Evolutionary conservation across 176 grass and related monocot species (phyloP), one percentile per base, ranked within the genome.

Genomic region (Carex scoparia): DNA sequence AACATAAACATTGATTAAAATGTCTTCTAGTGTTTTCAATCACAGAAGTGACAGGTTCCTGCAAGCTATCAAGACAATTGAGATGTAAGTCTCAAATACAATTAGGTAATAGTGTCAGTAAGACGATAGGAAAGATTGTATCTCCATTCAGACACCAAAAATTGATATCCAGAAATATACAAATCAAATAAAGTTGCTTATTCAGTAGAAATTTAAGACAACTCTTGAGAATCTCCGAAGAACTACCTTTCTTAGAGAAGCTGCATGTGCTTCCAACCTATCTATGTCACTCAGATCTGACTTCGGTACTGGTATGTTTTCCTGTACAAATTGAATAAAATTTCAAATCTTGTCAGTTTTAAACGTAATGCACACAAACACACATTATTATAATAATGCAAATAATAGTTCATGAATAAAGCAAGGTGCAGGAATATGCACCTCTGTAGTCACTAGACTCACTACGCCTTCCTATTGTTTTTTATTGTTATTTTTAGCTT

Each of bases 221-320:
- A 16, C 72, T 55, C 27, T 14, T 78, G n/a, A 11, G 19, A 63
- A 81, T 80, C 37, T 65, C 56, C 53, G 79, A 61, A 67, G 0
- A 30, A 86, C 51, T 79, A 99, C 96, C 93, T 92, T 99, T 95
- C 91, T 93, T 46, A 99, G 86, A 85, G 93, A 68, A 84, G 91
- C 82, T 53, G 93, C 93, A 81, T 79, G 87, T 14, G 90, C 91
- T 88, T 99, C 93, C 88, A 99, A 87, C 78, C 88, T 94, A 74
- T 95, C 90, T n/a, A 95, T 80, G 83, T 95, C 91, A 84, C 78
- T 59, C 79, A 83, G 48, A 69, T 95, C 90, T 59, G 40, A 49
- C 92, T 88, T 89, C 0, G 51, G 55, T 86, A 86, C 88, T 56
- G 88, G 83, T 62, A 84, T 88, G 40, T 27, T 79, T 37, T 95